phyloP scores from a whole-genome alignment of 176 grass and related monocot genomes.

The Rhynchospora tenuis region DNA sequence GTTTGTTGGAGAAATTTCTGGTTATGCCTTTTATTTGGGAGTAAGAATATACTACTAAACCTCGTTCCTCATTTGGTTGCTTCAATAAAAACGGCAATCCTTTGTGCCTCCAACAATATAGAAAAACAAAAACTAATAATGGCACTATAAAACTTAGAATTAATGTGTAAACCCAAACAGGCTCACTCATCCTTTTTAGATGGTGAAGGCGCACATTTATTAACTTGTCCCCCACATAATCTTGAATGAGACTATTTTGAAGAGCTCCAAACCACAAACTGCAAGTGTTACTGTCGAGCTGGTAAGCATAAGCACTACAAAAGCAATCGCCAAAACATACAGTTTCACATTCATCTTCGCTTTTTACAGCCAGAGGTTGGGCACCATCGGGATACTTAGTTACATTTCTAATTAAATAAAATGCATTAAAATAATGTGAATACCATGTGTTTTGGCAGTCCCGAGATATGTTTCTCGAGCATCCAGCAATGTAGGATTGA shows the following conservation, averaged over 20 bases:
- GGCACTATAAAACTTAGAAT: not conserved
- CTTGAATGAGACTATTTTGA: constrained; percentile 12
- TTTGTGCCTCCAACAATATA: not conserved
- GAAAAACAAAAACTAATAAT: not conserved
- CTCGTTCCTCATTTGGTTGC: not conserved
- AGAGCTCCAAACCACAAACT: constrained; percentile 31
- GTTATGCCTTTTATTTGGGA: constrained; percentile 8
- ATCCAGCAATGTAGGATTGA: constrained; percentile 33
- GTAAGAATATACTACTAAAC: constrained; percentile 18
- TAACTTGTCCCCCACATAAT: not conserved
- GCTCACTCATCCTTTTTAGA: not conserved
- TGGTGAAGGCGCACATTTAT: not conserved
- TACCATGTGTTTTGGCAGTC: constrained; percentile 19
- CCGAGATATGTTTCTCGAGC: constrained; percentile 36
- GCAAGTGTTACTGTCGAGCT: constrained; percentile 11
- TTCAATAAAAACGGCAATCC: not conserved
- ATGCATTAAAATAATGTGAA: constrained; percentile 24
- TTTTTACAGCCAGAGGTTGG: constrained; percentile 6
- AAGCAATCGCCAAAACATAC: constrained; percentile 33
- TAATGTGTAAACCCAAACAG: constrained; percentile 6
- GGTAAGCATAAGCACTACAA: constrained; percentile 31
- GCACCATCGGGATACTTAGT: constrained; percentile 16
- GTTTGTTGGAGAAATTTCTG: constrained; percentile 26
- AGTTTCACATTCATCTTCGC: constrained; percentile 26
- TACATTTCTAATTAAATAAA: constrained; percentile 12